Evolutionary conservation across 306 rosid species (phyloP).

Genomic region (Delonix regia): DNA sequence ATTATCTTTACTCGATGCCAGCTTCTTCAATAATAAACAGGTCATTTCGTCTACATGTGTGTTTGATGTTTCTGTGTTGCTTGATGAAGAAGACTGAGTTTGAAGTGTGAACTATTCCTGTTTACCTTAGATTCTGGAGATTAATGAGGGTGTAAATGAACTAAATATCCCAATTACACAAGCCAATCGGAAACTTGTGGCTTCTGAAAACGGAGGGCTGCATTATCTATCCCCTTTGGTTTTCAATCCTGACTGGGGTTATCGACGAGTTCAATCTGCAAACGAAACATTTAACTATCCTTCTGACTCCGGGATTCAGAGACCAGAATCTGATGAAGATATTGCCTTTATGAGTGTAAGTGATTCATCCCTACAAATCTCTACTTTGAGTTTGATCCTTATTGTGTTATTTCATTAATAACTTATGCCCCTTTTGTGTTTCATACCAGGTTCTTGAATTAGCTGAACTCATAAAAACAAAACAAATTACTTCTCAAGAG

Average conservation of each 20-base stretch:
- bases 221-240: conserved; percentile 51
- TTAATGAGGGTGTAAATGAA: conserved; percentile 46
- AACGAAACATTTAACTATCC: conserved; percentile 58
- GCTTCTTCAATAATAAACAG: conserved; percentile 59
- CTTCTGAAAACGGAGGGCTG: conserved; percentile 57
- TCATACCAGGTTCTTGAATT: conserved; percentile 68
- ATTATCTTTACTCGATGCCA: conserved; percentile 65
- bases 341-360: conserved; percentile 75
- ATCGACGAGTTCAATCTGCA: conserved; percentile 9
- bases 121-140: conserved; percentile 47
- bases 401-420: conserved; percentile 16
- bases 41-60: conserved; percentile 23
- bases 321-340: conserved; percentile 70
- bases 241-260: conserved; percentile 47
- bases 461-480: conserved; percentile 67
- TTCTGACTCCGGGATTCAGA: conserved; percentile 37
- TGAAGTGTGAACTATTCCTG: neutral
- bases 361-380: conserved; percentile 18
- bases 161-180: conserved; percentile 45
- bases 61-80: neutral
- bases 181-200: conserved; percentile 54
- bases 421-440: neutral
- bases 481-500: conserved; percentile 74
- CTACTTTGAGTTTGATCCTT: conserved; percentile 28
- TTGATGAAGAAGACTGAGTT: neutral